Evolutionary conservation across 2,329 filamentous ascomycete genomes (phyloP), one percentile per base, ranked within the genome.

Genomic region (Cladophialophora bantiana): DNA sequence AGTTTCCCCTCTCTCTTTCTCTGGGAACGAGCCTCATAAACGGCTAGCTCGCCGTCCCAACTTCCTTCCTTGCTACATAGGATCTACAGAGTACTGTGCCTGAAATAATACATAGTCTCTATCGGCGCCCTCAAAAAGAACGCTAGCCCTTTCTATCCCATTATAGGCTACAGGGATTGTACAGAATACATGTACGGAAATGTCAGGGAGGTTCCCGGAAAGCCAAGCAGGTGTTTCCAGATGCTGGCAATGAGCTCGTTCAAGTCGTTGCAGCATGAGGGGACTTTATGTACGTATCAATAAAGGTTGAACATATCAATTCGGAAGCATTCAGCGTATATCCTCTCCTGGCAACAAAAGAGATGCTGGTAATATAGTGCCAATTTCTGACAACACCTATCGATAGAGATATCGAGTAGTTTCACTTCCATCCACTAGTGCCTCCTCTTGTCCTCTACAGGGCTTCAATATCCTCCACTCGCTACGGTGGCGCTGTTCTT

Each of bases 331-430:
- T 50, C 26, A 36, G 57, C 38, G 26, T 36, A 50, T 34, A 52
- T 32, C 15, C 34, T 36, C 40, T n/a, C 7, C 10, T 18, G 13
- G 42, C 59, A 61, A 61, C 59, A 38, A 53, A 53, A 26, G 48
- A 53, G 59, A 61, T 54, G 48, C 32, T 61, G 59, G 34, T 62
- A 62, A 62, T 62, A 56, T 62, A 50, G 36, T 40, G 52, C 59
- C 52, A 62, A 32, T 48, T 55, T 55, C 59, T 56, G 62, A 59
- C 32, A 40, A 42, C 34, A 53, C 18, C 6, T 59, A 53, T 59
- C 34, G 34, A 59, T 50, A 38, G 13, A 52, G 40, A 50, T n/a
- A 58, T 57, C 13, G 26, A 36, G 26, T 50, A 48, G 42, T 20
- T 32, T 61, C 35, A 13, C 2, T 15, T 12, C 45, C 10, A 40